phyloP scores from a whole-genome alignment of 805 yeast species.

The Saccharomycopsis sp. region DNA sequence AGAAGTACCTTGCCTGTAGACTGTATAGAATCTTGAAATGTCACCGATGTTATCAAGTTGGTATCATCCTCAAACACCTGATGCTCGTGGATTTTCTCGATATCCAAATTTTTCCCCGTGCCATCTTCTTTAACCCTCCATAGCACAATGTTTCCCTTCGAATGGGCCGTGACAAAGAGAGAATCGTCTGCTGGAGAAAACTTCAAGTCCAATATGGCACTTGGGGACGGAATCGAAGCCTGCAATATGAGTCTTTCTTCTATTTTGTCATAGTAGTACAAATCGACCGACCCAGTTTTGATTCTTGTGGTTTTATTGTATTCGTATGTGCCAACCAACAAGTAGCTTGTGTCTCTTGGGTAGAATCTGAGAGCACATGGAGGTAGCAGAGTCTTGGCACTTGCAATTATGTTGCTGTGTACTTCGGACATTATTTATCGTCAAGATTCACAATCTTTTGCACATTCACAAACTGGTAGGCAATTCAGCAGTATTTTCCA shows the following conservation, averaged over 20 bases:
- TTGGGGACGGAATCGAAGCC: conserved; percentile 32
- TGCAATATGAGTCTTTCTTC: conserved; percentile 23
- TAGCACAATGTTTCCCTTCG: conserved; percentile 64
- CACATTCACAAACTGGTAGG: no score
- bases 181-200: conserved; percentile 48
- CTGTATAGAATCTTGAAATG: conserved; percentile 8
- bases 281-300: conserved; percentile 59
- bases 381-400: conserved; percentile 50
- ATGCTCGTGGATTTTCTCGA: neutral
- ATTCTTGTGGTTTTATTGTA: conserved; percentile 50
- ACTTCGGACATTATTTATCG: neutral
- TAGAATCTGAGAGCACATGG: conserved; percentile 75
- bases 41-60: conserved; percentile 13
- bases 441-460: no score
- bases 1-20: conserved; percentile 1
- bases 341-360: conserved; percentile 39
- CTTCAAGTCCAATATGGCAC: conserved; percentile 77
- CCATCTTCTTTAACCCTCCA: conserved; percentile 40
- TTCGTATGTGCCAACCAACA: conserved; percentile 77
- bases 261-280: conserved; percentile 22
- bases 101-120: neutral
- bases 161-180: conserved; percentile 59
- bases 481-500: no score
- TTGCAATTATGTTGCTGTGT: conserved; percentile 25
- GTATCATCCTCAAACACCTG: conserved; percentile 5